A percentile compares a stretch with the other conserved stretches of the same genome.
These are phyloP conservation scores for Hypoxylon fuscum DNA, from an alignment of 495 filamentous ascomycete genomes.

Conservation along the genomic window DNA sequence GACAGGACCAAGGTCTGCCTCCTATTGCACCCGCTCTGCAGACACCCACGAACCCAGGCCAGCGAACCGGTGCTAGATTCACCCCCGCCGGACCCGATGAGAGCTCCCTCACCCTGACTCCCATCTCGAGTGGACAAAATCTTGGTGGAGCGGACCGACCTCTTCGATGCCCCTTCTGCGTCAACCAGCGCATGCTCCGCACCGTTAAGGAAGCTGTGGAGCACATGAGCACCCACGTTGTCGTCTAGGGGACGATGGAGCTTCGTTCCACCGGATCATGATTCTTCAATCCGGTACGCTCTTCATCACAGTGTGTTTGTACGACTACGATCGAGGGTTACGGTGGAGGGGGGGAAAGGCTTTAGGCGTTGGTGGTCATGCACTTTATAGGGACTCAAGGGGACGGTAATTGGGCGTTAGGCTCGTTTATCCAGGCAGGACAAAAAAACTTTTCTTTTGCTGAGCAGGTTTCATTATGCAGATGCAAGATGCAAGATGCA, in stretches of 20 bases:
- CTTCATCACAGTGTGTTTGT: too few relatives aligned
- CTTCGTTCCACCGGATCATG: background rate
- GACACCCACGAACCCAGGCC: constrained; percentile 28
- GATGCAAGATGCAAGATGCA: too few relatives aligned
- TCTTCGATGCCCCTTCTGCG: constrained; percentile 64
- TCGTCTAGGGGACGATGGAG: constrained; percentile 46
- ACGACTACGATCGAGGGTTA: too few relatives aligned
- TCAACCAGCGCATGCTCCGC: constrained; percentile 65
- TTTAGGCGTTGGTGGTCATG: too few relatives aligned
- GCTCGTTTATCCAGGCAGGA: too few relatives aligned
- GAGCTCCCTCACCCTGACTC: constrained; percentile 54
- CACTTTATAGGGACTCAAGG: too few relatives aligned
- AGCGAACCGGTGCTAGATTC: constrained; percentile 29
- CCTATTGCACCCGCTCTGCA: constrained; percentile 42
- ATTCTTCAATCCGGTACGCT: too few relatives aligned
- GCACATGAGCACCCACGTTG: constrained; percentile 66
- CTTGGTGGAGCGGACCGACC: constrained; percentile 56
- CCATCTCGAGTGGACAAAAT: constrained; percentile 55
- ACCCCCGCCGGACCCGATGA: constrained; percentile 47
- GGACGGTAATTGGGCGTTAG: too few relatives aligned
- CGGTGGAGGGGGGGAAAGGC: too few relatives aligned
- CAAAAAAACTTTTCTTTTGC: too few relatives aligned
- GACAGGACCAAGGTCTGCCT: constrained; percentile 53
- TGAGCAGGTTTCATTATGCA: too few relatives aligned
- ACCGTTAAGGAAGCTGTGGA: constrained; percentile 67